Evolutionary conservation across 2,329 filamentous ascomycete species (phyloP), one percentile per base, ranked within the genome.

Genomic region (Pseudocercospora cruenta): DNA sequence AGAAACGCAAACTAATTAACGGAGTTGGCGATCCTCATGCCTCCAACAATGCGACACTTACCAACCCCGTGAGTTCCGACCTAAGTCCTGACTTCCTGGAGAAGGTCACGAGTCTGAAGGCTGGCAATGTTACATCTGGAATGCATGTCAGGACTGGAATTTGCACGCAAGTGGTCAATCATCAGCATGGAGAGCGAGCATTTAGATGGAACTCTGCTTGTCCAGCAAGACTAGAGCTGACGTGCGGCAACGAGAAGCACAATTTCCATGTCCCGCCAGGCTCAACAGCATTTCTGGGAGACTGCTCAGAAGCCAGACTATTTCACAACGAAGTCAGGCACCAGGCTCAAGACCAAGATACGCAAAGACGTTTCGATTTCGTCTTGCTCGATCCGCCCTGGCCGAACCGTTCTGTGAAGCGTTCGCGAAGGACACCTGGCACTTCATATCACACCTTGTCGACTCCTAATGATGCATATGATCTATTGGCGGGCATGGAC

Each of bases 331-430:
- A 77, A n/a, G 73, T 82, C 28, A 73, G 76, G 24, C 60, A 71
- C 22, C 70, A 80, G 58, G 77, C 80, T 7, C 70, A 76, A n/a
- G 71, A 78, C 28, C 69, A 78, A 28, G 72, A 82, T 76, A 69
- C 84, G 84, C 69, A 77, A 75, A 67, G 80, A 21, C 72, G 76
- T 6, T 93, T 94, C 76, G 82, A 91, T 69, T 80, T 94, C 53
- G 82, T 94, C 43, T 76, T 93, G 7, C 80, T 94, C 21, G 91
- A 94, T 74, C 92, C 92, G 2, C 91, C 92, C 0, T 94, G 92
- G 91, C 91, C 91, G 0, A 94, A 93, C 74, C 86, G 88, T 54
- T 94, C 91, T 5, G 91, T 87, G 14, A 85, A 85, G 70, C 88
- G 86, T 80, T 79, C 83, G 69, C 86, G 88, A 75, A 73, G 78